Percentiles rank a stretch among this genome's conserved stretches.
Evolutionary conservation across 2,329 filamentous ascomycete genomes (phyloP).

Genomic region (Penicillium sp.): DNA sequence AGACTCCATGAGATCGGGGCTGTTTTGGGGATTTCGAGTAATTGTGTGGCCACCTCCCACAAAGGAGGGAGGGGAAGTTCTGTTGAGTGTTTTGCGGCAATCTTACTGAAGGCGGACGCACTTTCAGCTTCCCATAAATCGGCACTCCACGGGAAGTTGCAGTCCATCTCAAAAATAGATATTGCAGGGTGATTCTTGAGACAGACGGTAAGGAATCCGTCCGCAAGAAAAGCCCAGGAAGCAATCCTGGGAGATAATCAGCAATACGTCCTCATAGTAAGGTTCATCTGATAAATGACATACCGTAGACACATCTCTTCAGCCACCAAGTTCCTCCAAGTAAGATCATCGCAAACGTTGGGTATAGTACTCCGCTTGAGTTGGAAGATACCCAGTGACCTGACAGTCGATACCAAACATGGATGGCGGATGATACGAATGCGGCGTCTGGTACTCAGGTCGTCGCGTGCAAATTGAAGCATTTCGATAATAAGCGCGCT

Average conservation of each 20-base stretch:
- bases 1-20: conserved; percentile 20
- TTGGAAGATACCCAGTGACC: conserved; percentile 27
- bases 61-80: conserved; percentile 22
- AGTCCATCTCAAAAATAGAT: conserved; percentile 31
- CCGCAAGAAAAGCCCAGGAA: conserved; percentile 31
- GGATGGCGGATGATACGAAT: conserved; percentile 32
- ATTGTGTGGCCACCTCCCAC: conserved; percentile 20
- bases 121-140: conserved; percentile 30
- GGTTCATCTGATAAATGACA: neutral
- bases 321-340: conserved; percentile 22
- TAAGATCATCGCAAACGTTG: conserved; percentile 14
- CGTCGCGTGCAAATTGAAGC: conserved; percentile 31
- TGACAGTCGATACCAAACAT: conserved; percentile 28
- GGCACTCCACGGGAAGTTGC: conserved; percentile 29
- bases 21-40: conserved; percentile 21
- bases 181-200: conserved; percentile 31
- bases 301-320: conserved; percentile 30
- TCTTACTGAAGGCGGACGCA: conserved; percentile 21
- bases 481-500: conserved; percentile 31
- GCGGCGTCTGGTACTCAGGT: conserved; percentile 26
- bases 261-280: neutral
- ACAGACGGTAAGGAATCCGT: conserved; percentile 32
- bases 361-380: conserved; percentile 20
- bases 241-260: conserved; percentile 18
- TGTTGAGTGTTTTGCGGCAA: conserved; percentile 9